Conservation (phyloP, 352 stramenopile species). For the Plasmopara muralis region DNA sequence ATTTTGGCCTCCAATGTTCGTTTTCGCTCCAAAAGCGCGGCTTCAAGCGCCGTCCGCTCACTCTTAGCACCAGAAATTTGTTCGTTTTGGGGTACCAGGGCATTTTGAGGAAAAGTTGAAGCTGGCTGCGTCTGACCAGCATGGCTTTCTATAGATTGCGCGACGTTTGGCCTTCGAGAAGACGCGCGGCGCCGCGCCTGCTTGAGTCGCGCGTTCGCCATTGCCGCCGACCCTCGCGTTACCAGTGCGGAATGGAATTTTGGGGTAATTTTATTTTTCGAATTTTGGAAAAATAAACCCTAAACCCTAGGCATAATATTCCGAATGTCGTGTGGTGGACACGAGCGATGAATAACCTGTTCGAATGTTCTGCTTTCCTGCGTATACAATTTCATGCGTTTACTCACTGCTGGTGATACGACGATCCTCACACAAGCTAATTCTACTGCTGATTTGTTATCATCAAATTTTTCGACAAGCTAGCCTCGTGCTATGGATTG, state of each 20-base stretch:
- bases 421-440: too few species aligned
- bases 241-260: constrained; percentile 15
- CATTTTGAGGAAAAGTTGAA: neutral
- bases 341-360: too few species aligned
- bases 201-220: constrained; percentile 75
- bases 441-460: too few species aligned
- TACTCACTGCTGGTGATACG: too few species aligned
- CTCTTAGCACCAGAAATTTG: constrained; percentile 4
- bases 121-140: constrained; percentile 24
- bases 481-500: too few species aligned
- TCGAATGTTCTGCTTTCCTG: too few species aligned
- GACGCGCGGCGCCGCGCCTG: constrained; percentile 35
- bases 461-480: too few species aligned
- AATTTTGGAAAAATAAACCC: constrained; percentile 1
- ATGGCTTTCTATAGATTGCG: constrained; percentile 8
- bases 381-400: too few species aligned
- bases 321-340: too few species aligned
- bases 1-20: constrained; percentile 33
- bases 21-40: constrained; percentile 40
- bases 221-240: constrained; percentile 11
- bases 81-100: constrained; percentile 12
- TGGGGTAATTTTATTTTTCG: neutral
- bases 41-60: constrained; percentile 20
- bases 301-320: too few species aligned
- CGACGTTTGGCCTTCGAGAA: constrained; percentile 18